These are phyloP conservation scores for Flaveria brownii DNA, from an alignment of 129 eudicot genomes.

Conservation along the genomic window DNA sequence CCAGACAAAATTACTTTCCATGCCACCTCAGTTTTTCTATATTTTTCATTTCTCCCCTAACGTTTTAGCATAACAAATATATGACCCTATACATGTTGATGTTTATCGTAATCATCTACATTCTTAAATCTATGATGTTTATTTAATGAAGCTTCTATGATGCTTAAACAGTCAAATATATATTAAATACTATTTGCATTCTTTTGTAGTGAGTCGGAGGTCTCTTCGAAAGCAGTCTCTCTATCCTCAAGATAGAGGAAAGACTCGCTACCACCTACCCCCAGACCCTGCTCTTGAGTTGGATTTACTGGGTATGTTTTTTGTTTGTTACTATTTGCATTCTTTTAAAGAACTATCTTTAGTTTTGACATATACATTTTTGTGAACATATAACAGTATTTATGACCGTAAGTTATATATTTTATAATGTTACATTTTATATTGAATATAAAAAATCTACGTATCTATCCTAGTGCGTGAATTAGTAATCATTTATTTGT, in stretches of 20 bases:
- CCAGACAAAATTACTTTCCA: constrained; percentile 46
- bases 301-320: too few relatives aligned
- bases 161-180: not conserved
- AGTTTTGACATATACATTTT: not conserved
- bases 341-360: not conserved
- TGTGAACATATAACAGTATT: not conserved
- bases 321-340: not conserved
- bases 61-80: not conserved
- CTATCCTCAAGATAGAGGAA: too few relatives aligned
- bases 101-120: not conserved
- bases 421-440: not conserved
- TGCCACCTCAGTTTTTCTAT: constrained; percentile 37
- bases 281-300: too few relatives aligned
- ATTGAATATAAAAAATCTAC: not conserved
- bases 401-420: not conserved
- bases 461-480: not conserved
- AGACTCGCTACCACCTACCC: too few relatives aligned
- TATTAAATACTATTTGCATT: not conserved
- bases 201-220: too few relatives aligned
- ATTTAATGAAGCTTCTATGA: not conserved
- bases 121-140: not conserved
- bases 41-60: constrained; percentile 17
- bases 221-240: too few relatives aligned
- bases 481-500: not conserved
- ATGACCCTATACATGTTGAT: not conserved